Evolutionary conservation across 2,329 filamentous ascomycete species (phyloP), one percentile per base, ranked within the genome.

Genomic region (Fusarium heterosporum): DNA sequence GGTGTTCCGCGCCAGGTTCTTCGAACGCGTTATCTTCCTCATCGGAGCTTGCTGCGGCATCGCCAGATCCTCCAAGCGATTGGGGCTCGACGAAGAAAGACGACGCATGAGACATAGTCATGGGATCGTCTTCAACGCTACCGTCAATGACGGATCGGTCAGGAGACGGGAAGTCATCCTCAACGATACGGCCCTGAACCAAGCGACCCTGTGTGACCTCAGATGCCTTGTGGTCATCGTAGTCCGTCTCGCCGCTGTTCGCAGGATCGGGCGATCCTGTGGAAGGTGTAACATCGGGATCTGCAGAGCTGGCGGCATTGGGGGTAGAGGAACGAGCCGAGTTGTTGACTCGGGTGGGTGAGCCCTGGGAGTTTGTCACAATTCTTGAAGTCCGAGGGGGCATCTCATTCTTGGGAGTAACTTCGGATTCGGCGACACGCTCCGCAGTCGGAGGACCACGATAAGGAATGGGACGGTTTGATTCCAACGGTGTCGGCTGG

Each of bases 151-250:
- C 88, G 19, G 90, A 95, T 64, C 87, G 83, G 45, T 86, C 84
- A 16, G 93, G 91, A 2, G 93, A 97, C 3, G 91, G 91, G 74
- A 93, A 95, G 75, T 97, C 91, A 75, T 97, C 96, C 66, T 97
- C 93, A 12, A 99, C 96, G 69, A 99, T 91, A 76, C 98, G 96
- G 14, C 96, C 96, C 72, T 97, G 93, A 10, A 98, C 88, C 41
- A 99, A 84, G 52, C 96, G 90, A 11, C 93, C 95, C 59, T 94
- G 95, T 40, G 94, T 96, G 46, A 99, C 94, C 76, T 98, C 94
- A 39, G 90, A 87, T 17, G 93, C 93, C 58, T 92, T 90, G 76
- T 92, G 87, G 72, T 97, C 93, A 54, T 90, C 92, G 72, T 92
- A 93, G 61, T 89, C 81, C 29, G 59, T 60, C 42, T 72, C 69